These are phyloP conservation scores for Clohesyomyces aquaticus DNA, from an alignment of 495 filamentous ascomycete genomes.

Conservation along the genomic window DNA sequence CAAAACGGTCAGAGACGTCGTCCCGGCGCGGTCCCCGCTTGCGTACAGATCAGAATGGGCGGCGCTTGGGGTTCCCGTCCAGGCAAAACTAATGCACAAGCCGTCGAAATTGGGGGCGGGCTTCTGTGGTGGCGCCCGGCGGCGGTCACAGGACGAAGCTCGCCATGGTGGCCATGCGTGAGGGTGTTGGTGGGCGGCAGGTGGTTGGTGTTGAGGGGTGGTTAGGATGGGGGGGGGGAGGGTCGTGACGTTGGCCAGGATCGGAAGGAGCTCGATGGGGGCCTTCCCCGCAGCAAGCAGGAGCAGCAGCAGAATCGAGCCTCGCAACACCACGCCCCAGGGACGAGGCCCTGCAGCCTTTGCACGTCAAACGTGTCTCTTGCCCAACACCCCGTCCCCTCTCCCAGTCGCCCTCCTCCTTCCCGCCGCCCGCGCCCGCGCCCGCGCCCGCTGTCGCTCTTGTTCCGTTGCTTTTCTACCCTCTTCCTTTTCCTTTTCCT, in stretches of 20 bases:
- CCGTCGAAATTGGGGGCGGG: not conserved
- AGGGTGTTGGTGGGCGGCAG: not conserved
- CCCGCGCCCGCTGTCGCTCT: too few species aligned
- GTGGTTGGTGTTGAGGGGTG: not conserved
- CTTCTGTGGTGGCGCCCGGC: not conserved
- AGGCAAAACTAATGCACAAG: not conserved
- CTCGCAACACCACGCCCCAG: too few species aligned
- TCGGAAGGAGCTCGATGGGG: not conserved
- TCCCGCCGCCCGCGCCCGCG: too few species aligned
- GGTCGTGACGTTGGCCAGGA: not conserved
- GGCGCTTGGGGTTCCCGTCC: not conserved
- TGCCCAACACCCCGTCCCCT: too few species aligned
- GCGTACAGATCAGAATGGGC: not conserved
- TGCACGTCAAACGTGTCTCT: too few species aligned
- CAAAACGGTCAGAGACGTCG: not conserved
- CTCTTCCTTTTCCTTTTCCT: not conserved
- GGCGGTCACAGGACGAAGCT: conserved; percentile 1
- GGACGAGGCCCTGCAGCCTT: too few species aligned
- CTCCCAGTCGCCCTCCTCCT: too few species aligned
- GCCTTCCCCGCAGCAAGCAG: not conserved
- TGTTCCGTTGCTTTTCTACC: not conserved
- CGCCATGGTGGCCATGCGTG: not conserved
- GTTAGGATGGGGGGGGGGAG: not conserved
- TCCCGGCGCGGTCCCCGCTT: not conserved
- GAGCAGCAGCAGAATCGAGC: not conserved